These are phyloP conservation scores for Cyclotella baltica DNA, from an alignment of 108 stramenopile genomes.

Conservation along the genomic window DNA sequence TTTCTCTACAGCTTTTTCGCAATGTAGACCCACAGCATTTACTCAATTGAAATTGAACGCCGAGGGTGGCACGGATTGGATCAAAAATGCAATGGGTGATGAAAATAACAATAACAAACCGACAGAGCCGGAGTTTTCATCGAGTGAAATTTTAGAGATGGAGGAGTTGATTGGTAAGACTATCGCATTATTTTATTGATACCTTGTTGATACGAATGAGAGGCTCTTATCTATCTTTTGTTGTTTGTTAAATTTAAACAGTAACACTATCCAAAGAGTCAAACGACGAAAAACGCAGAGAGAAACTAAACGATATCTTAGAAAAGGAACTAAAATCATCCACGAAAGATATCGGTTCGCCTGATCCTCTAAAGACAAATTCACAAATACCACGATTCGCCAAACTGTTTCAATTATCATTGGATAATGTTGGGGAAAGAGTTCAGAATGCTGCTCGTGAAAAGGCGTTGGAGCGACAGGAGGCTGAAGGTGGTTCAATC, in stretches of 20 bases:
- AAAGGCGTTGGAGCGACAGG: conserved; percentile 36
- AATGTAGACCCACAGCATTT: background rate
- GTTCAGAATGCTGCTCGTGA: conserved; percentile 67
- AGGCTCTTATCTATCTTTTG: background rate
- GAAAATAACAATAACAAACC: background rate
- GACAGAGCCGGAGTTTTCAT: conserved; percentile 35
- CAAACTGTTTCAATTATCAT: conserved; percentile 49
- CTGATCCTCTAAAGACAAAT: background rate
- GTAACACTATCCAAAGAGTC: conserved; percentile 62
- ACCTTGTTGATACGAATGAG: background rate
- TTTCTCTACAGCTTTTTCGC: background rate
- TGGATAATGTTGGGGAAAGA: conserved; percentile 62
- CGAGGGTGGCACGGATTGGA: conserved; percentile 34
- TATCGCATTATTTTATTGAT: background rate
- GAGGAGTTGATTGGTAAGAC: conserved; percentile 57
- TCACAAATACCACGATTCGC: conserved; percentile 43
- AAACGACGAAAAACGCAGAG: conserved; percentile 64
- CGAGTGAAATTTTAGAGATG: conserved; percentile 71
- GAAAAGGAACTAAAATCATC: conserved; percentile 55
- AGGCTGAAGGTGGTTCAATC: background rate
- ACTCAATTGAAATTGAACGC: background rate
- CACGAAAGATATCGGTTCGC: no score
- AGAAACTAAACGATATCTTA: conserved; percentile 51
- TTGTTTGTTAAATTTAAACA: background rate
- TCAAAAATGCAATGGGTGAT: conserved; percentile 34